Evolutionary conservation across 2,329 filamentous ascomycete genomes (phyloP), one percentile per base, ranked within the genome.

Genomic region (Fusarium continuum): DNA sequence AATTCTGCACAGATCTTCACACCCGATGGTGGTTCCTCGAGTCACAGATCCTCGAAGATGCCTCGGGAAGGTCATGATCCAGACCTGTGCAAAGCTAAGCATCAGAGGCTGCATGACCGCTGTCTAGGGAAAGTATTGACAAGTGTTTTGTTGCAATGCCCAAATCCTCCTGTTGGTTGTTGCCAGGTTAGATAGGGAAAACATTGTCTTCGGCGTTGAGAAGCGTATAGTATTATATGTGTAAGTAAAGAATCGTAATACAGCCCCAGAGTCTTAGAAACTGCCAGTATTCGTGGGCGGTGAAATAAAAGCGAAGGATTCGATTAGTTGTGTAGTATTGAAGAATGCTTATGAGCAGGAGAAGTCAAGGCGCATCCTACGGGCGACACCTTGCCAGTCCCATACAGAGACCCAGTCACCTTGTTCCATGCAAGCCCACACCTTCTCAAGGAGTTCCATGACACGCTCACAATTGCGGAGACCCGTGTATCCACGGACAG

Each of bases 321-420:
- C 36, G 45, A 49, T 55, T 25, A 16, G n/a, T 32, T 41, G 47
- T 51, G 34, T 31, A 35, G 28, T 44, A 19, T 22, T 35, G 32
- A 9, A 31, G 13, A 25, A 29, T 78, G n/a, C 73, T 76, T 61
- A 79, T 20, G 77, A 73, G 70, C 83, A 85, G 4, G 86, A 76
- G 65, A 88, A 87, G 72, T 87, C 83, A 29, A 88, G 77, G 0
- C 77, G 79, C 73, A 87, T 80, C 8, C 76, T 69, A 48, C 78
- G 74, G 2, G 85, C 85, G 23, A 88, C 79, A 4, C 77, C 76
- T 60, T 88, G 85, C 86, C 86, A 89, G 71, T 89, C 87, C 87
- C 87, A 89, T 8, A 84, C 85, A 16, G 79, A 78, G 22, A 78
- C 67, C 82, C 85, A 88, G 44, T 88, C 83, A 17, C 82, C 84